These are phyloP conservation scores for Dactylis glomerata DNA, from an alignment of 176 grass and related monocot genomes.

Conservation along the genomic window DNA sequence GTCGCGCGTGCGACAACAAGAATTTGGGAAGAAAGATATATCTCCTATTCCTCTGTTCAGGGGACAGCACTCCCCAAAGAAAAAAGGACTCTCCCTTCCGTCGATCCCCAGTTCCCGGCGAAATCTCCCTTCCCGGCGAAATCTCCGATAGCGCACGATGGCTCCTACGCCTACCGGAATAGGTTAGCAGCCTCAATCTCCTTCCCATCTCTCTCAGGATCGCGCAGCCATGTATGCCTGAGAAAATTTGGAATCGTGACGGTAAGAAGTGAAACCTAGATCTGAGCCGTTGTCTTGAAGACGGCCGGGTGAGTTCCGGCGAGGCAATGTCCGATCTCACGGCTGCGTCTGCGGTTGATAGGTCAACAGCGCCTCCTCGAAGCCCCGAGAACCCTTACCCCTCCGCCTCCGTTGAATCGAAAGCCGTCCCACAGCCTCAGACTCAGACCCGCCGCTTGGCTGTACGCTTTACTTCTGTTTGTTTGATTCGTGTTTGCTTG, in stretches of 20 bases:
- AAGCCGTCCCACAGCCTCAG: neutral
- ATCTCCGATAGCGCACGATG: no score
- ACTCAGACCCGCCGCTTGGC: neutral
- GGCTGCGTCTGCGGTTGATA: neutral
- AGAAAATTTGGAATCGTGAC: neutral
- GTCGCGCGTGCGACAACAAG: no score
- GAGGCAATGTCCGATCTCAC: neutral
- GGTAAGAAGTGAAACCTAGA: neutral
- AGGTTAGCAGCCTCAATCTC: no score
- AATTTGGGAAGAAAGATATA: no score
- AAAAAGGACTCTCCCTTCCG: no score
- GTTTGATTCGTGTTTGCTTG: neutral
- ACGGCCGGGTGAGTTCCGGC: neutral
- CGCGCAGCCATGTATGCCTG: neutral
- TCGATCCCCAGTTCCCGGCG: no score
- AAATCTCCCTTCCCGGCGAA: no score
- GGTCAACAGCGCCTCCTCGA: neutral
- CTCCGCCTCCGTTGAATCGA: neutral
- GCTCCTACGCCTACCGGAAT: no score
- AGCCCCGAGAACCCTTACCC: neutral
- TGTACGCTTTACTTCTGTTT: neutral
- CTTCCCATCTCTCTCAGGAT: neutral
- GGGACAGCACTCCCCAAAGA: no score
- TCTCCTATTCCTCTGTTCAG: no score
- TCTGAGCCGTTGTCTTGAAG: neutral